These are phyloP conservation scores for Saccharomyces hybrid DNA, from an alignment of 1,139 yeast species.

Conservation along the genomic window DNA sequence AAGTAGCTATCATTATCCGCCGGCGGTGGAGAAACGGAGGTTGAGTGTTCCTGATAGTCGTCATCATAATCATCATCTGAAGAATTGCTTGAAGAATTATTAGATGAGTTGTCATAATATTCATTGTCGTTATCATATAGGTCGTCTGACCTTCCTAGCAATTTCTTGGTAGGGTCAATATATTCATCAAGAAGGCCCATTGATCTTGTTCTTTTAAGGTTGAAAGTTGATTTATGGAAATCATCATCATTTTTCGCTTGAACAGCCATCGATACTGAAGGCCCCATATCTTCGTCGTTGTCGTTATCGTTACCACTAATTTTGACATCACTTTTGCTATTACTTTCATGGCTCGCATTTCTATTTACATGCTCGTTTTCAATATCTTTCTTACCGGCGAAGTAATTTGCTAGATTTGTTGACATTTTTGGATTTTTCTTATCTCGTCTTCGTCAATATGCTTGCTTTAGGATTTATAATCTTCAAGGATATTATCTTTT, in stretches of 20 bases:
- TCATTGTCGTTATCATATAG: slow-evolving; percentile 8
- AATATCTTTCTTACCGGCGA: slow-evolving; percentile 1
- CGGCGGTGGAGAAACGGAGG: slow-evolving; percentile 31
- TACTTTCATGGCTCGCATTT: slow-evolving; percentile 2
- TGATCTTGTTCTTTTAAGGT: slow-evolving; percentile 75
- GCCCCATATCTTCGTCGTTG: slow-evolving; percentile 31
- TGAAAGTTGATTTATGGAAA: slow-evolving; percentile 65
- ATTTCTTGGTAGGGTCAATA: slow-evolving; percentile 39
- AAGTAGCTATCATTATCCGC: slow-evolving; percentile 35
- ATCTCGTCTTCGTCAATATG: neutral
- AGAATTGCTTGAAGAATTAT: slow-evolving; percentile 17
- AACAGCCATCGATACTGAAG: slow-evolving; percentile 41
- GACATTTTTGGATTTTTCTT: neutral
- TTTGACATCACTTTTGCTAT: neutral
- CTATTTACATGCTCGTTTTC: slow-evolving; percentile 2
- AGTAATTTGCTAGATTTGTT: slow-evolving; percentile 4
- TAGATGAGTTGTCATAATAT: slow-evolving; percentile 11
- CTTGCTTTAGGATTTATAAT: slow-evolving; percentile 1
- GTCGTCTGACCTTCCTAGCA: slow-evolving; percentile 22
- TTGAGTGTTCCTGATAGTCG: slow-evolving; percentile 16
- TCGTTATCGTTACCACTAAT: neutral
- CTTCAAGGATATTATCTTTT: neutral
- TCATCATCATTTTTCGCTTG: slow-evolving; percentile 68
- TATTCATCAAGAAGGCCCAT: slow-evolving; percentile 74
- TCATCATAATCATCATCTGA: slow-evolving; percentile 16